Percentiles rank a stretch among this genome's conserved stretches.
phyloP scores from a whole-genome alignment of 1,139 yeast species.

The Saccharomyces hybrid region DNA sequence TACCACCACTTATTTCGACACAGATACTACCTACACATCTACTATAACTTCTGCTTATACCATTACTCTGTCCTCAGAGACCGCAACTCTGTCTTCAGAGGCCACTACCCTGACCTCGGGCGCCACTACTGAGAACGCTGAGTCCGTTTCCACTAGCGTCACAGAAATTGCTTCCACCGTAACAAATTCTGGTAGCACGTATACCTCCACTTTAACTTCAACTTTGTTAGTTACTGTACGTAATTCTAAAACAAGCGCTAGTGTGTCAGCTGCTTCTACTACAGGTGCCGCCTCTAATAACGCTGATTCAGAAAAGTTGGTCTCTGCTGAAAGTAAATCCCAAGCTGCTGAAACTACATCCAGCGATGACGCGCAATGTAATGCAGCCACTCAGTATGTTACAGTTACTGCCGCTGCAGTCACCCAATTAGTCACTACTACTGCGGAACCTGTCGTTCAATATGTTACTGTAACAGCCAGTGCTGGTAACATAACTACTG shows the following conservation, averaged over 20 bases:
- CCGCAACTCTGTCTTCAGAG: too few species aligned
- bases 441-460: background rate
- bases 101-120: background rate
- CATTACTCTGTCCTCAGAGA: background rate
- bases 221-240: slow-evolving; percentile 14
- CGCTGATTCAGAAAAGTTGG: background rate
- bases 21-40: slow-evolving; percentile 2
- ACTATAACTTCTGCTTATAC: slow-evolving; percentile 5
- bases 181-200: slow-evolving; percentile 10
- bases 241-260: slow-evolving; percentile 6
- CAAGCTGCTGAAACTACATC: background rate
- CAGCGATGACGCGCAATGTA: background rate
- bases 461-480: slow-evolving; percentile 18
- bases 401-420: background rate
- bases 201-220: slow-evolving; percentile 19
- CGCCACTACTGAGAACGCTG: slow-evolving; percentile 1
- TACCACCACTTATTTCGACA: slow-evolving; percentile 1
- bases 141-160: slow-evolving; percentile 6
- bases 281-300: slow-evolving; percentile 2
- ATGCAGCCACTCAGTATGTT: slow-evolving; percentile 9
- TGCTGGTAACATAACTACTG: background rate
- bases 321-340: background rate
- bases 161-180: slow-evolving; percentile 9
- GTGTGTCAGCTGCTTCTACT: background rate
- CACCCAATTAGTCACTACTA: background rate